phyloP scores from a whole-genome alignment of 495 filamentous ascomycete genomes.

The Penicillium salamii region DNA sequence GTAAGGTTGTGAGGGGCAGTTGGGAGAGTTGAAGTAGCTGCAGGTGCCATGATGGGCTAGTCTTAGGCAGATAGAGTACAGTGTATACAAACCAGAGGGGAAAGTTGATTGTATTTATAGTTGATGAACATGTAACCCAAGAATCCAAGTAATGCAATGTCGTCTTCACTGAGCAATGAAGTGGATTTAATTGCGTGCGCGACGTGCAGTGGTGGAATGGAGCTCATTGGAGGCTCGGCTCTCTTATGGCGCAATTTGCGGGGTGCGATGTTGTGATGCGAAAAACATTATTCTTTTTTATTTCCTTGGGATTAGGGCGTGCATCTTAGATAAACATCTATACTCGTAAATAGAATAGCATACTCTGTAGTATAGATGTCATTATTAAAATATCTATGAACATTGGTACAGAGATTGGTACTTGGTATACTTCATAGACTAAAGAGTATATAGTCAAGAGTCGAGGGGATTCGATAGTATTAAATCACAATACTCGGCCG shows the following conservation, averaged over 20 bases:
- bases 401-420: no score
- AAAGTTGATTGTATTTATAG: constrained; percentile 18
- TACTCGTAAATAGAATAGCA: no score
- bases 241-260: constrained; percentile 33
- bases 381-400: no score
- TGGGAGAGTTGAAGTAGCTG: constrained; percentile 28
- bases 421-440: no score
- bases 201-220: background rate
- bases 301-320: no score
- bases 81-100: background rate
- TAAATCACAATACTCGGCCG: no score
- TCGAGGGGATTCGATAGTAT: no score
- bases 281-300: background rate
- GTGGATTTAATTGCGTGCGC: constrained; percentile 27
- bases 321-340: no score
- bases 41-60: constrained; percentile 33
- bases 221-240: constrained; percentile 14
- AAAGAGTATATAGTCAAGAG: no score
- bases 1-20: constrained; percentile 31
- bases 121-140: constrained; percentile 10
- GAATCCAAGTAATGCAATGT: constrained; percentile 11
- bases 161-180: constrained; percentile 19
- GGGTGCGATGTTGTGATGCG: constrained; percentile 33
- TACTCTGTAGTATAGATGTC: no score
- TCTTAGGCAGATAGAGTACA: background rate